Evolutionary conservation across 2,329 filamentous ascomycete species (phyloP), one percentile per base, ranked within the genome.

Genomic region (Ceratocystis cubensis): DNA sequence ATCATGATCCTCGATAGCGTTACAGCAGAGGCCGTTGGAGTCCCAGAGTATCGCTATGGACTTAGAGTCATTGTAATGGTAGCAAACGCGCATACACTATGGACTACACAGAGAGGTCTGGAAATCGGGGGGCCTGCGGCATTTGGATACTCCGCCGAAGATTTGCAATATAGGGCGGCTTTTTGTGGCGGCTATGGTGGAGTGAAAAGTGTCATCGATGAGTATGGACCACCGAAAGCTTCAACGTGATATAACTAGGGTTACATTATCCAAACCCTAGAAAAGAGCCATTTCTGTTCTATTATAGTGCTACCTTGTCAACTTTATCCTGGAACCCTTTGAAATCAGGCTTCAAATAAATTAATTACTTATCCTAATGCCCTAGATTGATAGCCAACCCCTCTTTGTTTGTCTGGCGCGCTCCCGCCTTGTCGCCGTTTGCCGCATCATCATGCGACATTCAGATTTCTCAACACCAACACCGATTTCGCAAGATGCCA

Each of bases 1-100:
- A 77, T 78, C 57, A 71, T 72, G 25, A 71, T 78, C 3, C 71
- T 78, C 1, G 76, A 78, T 66, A 69, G 73, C 0, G 72, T 74
- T 30, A 75, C 73, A 0, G 76, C 76, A 13, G 70, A 73, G 15
- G 76, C 74, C 1, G 69, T 78, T 5, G 76, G 76, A 5, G 73
- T 73, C 0, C 76, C 74, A 0, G 76, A 78, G 65, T 78, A 75
- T 57, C 63, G 63, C 13, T 67, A 65, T 17, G 66, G 66, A 7
- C 63, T 65, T 6, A 65, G 65, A 17, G 63, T 67, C 13, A 67
- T 50, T 20, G 33, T 67, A 25, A 67, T 67, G 57, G 66, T 67
- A 13, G 66, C 66, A 10, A 67, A 67, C 41, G 66, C 66, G 25
- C 66, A 67, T 48, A 25, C 63, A 2, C 30, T 67, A 13, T 67